Evolutionary conservation across 192 early-diverging fungal genomes (phyloP).

Genomic region (Borealophlyctis nickersoniae): DNA sequence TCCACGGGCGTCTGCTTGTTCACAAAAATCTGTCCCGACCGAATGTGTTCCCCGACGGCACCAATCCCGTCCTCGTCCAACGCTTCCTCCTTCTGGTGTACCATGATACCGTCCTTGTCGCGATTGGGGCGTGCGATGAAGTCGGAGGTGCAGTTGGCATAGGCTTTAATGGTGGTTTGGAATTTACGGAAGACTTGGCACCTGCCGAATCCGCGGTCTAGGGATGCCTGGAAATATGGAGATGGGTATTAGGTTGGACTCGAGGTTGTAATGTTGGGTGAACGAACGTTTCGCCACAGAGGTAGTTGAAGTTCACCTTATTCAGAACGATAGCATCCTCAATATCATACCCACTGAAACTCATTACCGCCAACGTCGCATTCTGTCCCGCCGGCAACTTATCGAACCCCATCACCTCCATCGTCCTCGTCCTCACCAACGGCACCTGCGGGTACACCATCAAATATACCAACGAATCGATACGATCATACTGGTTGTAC

Average conservation of each 20-base stretch:
- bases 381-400: conserved; percentile 93
- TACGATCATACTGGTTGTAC: conserved; percentile 85
- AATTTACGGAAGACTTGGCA: conserved; percentile 88
- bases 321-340: conserved; percentile 98
- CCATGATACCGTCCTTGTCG: conserved; percentile 40
- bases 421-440: conserved; percentile 94
- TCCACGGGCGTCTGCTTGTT: conserved; percentile 83
- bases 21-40: conserved; percentile 68
- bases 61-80: conserved; percentile 87
- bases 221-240: conserved; percentile 21
- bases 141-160: conserved; percentile 80
- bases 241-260: conserved; percentile 9
- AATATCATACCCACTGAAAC: conserved; percentile 99
- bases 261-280: conserved; percentile 73
- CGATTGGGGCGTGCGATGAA: conserved; percentile 43
- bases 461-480: conserved; percentile 87
- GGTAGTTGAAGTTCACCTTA: conserved; percentile 89
- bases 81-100: conserved; percentile 53
- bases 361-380: conserved; percentile 94
- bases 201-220: conserved; percentile 39
- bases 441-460: conserved; percentile 93
- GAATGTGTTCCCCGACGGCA: conserved; percentile 69
- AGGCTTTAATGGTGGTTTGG: conserved; percentile 72
- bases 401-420: conserved; percentile 86
- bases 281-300: conserved; percentile 94